Percentiles rank a stretch among this genome's conserved stretches.
Evolutionary conservation across 371 early-diverging fungal species (phyloP).

Genomic region (Saksenaea vasiformis): DNA sequence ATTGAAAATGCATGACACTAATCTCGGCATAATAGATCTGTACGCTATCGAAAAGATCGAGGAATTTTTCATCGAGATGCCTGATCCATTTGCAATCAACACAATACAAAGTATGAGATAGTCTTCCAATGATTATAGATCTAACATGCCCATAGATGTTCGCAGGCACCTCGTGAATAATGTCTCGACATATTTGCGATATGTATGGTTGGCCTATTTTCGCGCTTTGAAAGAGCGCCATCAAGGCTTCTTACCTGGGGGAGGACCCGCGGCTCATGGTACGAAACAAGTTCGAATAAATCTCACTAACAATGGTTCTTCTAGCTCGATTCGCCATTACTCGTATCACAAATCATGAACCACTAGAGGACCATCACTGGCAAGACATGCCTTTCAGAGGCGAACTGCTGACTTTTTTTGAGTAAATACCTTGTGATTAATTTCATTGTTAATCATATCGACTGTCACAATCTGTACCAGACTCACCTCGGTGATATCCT

Average conservation of each 20-base stretch:
- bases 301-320: not conserved
- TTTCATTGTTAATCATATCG: not conserved
- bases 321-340: not conserved
- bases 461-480: not conserved
- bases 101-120: no score
- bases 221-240: not conserved
- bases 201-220: not conserved
- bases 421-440: not conserved
- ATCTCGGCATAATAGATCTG: no score
- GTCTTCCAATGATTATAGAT: no score
- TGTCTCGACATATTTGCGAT: no score
- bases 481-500: not conserved
- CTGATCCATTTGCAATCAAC: no score
- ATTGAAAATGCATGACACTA: no score
- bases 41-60: no score
- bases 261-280: not conserved
- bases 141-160: no score
- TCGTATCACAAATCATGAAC: not conserved
- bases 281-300: not conserved
- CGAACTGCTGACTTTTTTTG: not conserved
- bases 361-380: not conserved
- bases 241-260: not conserved
- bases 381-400: no score
- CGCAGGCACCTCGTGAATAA: no score
- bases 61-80: no score